Evolutionary conservation across 2,329 filamentous ascomycete species (phyloP).

Genomic region (Aspergillus brasiliensis): DNA sequence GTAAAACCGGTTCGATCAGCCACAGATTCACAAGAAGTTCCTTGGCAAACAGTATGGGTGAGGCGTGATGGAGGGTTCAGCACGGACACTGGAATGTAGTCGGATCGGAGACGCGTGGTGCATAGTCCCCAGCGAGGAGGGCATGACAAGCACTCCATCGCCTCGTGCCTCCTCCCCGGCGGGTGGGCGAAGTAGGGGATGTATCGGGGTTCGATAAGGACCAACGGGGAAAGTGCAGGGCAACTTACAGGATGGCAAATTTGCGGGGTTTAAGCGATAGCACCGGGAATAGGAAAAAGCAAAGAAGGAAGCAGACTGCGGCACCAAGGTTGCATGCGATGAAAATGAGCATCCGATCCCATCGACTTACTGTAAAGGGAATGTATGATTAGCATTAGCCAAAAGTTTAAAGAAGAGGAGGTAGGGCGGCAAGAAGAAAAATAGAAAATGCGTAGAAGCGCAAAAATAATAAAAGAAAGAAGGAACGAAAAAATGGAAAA

Average conservation of each 20-base stretch:
- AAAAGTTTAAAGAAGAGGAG: not conserved
- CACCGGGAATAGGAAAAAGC: conserved; percentile 86
- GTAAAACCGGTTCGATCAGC: conserved; percentile 28
- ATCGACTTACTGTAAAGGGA: conserved; percentile 76
- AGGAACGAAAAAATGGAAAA: conserved; percentile 3
- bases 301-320: conserved; percentile 84
- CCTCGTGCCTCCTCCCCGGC: conserved; percentile 13
- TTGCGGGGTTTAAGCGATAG: conserved; percentile 81
- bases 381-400: conserved; percentile 20
- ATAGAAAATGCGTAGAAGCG: conserved; percentile 1
- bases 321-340: conserved; percentile 87
- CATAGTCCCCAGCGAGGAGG: conserved; percentile 21
- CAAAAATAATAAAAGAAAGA: conserved; percentile 4
- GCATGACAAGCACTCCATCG: conserved; percentile 28
- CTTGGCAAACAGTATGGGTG: not conserved
- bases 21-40: conserved; percentile 15
- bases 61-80: conserved; percentile 5
- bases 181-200: conserved; percentile 19
- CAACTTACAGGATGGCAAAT: conserved; percentile 93
- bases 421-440: not conserved
- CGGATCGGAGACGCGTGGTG: conserved; percentile 6
- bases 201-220: conserved; percentile 14
- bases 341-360: conserved; percentile 94
- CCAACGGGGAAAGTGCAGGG: conserved; percentile 17
- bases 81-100: conserved; percentile 8